These are phyloP conservation scores for Westerdykella ornata DNA, from an alignment of 2,329 filamentous ascomycete species.

Conservation along the genomic window DNA sequence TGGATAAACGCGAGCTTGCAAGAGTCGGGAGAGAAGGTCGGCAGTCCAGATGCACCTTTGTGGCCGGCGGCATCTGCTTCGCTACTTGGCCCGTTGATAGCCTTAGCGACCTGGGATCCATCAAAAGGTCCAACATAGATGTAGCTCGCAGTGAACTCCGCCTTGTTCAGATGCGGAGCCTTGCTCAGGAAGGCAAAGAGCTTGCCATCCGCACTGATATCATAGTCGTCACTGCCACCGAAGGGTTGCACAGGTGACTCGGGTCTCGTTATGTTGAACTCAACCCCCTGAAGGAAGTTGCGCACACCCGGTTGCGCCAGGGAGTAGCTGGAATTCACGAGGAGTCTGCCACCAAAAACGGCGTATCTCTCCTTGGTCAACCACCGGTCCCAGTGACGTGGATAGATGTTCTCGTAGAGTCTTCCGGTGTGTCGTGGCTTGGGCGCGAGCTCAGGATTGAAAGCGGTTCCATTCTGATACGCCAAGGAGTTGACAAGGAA, in stretches of 20 bases:
- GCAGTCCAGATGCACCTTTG: conserved; percentile 60
- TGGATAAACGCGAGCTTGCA: conserved; percentile 71
- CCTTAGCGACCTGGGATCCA: conserved; percentile 44
- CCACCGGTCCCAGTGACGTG: conserved; percentile 77
- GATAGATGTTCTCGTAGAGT: conserved; percentile 68
- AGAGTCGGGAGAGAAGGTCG: conserved; percentile 69
- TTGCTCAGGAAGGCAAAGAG: conserved; percentile 61
- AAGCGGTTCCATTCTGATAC: conserved; percentile 62
- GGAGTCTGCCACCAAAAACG: conserved; percentile 64
- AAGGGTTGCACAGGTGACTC: conserved; percentile 70
- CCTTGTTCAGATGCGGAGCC: conserved; percentile 63
- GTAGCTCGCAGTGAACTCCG: conserved; percentile 73
- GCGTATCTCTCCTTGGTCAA: conserved; percentile 61
- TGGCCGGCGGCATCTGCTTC: conserved; percentile 35
- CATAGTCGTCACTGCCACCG: conserved; percentile 70
- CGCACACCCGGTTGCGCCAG: conserved; percentile 34
- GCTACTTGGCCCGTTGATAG: conserved; percentile 30
- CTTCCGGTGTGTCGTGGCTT: conserved; percentile 57
- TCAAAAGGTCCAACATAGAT: conserved; percentile 66
- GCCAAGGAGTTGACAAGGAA: conserved; percentile 54
- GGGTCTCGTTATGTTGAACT: conserved; percentile 46
- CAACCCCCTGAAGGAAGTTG: conserved; percentile 58
- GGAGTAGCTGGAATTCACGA: conserved; percentile 21
- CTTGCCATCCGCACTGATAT: conserved; percentile 59
- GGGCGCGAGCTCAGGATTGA: conserved; percentile 56